Percentiles rank a stretch among this genome's conserved stretches.
These are phyloP conservation scores for Recurvomyces mirabilis DNA, from an alignment of 495 filamentous ascomycete species.

Conservation along the genomic window DNA sequence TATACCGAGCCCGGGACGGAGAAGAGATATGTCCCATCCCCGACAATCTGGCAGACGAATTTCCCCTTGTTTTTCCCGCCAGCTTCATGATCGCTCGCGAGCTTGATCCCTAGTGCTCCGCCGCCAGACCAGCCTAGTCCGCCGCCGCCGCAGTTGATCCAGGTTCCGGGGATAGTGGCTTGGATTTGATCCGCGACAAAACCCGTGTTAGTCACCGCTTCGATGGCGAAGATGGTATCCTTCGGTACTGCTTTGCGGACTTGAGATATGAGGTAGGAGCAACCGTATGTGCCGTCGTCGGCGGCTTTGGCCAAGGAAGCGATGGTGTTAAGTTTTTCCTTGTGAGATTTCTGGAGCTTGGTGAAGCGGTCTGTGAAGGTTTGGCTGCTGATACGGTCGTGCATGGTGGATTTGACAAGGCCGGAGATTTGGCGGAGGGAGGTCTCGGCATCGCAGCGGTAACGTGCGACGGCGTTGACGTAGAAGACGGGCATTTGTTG, in stretches of 20 bases:
- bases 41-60: conserved; percentile 88
- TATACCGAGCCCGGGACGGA: conserved; percentile 79
- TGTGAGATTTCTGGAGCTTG: conserved; percentile 47
- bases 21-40: conserved; percentile 87
- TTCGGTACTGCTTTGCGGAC: conserved; percentile 54
- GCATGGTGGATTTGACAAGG: conserved; percentile 37
- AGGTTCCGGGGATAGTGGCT: conserved; percentile 63
- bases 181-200: conserved; percentile 75
- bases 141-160: conserved; percentile 91
- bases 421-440: conserved; percentile 60
- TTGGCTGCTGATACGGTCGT: conserved; percentile 17
- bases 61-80: conserved; percentile 42
- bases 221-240: conserved; percentile 68
- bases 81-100: conserved; percentile 56
- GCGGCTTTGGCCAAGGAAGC: conserved; percentile 42
- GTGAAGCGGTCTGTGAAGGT: conserved; percentile 39
- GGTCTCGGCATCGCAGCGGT: conserved; percentile 62
- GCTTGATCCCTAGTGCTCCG: conserved; percentile 70
- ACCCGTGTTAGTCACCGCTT: conserved; percentile 74
- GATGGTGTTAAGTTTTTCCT: conserved; percentile 48
- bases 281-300: conserved; percentile 54
- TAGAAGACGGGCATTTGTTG: conserved; percentile 53
- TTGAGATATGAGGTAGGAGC: conserved; percentile 54
- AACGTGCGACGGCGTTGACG: conserved; percentile 58
- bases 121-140: conserved; percentile 95